These are phyloP conservation scores for Thraustochytrium sp. DNA, from an alignment of 352 stramenopile species.

Conservation along the genomic window DNA sequence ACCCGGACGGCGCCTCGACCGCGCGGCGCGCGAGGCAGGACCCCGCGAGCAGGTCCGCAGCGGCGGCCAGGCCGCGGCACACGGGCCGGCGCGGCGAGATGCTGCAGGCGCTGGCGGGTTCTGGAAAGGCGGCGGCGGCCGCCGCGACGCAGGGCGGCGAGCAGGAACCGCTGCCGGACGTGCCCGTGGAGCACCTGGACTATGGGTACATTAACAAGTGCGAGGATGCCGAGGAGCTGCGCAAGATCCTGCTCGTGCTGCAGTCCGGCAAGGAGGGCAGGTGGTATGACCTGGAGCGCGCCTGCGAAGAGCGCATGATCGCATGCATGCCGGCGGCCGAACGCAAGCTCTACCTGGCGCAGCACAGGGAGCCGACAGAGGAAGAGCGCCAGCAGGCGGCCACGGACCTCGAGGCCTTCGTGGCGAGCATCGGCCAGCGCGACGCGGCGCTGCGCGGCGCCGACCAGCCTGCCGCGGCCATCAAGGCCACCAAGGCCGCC, in stretches of 20 bases:
- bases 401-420: conserved; percentile 64
- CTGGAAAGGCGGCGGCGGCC: neutral
- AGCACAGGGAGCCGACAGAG: conserved; percentile 58
- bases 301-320: conserved; percentile 70
- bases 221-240: conserved; percentile 69
- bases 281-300: conserved; percentile 75
- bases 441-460: conserved; percentile 58
- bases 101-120: neutral
- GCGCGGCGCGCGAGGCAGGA: neutral
- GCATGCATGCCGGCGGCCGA: conserved; percentile 68
- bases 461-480: too few relatives aligned
- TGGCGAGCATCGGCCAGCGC: conserved; percentile 51
- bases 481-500: too few relatives aligned
- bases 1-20: too few relatives aligned
- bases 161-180: conserved; percentile 45
- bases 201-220: conserved; percentile 79
- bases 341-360: conserved; percentile 62
- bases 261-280: conserved; percentile 76
- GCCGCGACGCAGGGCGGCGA: neutral
- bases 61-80: neutral
- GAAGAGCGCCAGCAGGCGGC: conserved; percentile 62
- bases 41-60: neutral
- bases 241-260: conserved; percentile 71
- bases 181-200: conserved; percentile 80
- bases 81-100: neutral